These are phyloP conservation scores for Nowakowskiella sp. DNA, from an alignment of 192 early-diverging fungal genomes.

Conservation along the genomic window DNA sequence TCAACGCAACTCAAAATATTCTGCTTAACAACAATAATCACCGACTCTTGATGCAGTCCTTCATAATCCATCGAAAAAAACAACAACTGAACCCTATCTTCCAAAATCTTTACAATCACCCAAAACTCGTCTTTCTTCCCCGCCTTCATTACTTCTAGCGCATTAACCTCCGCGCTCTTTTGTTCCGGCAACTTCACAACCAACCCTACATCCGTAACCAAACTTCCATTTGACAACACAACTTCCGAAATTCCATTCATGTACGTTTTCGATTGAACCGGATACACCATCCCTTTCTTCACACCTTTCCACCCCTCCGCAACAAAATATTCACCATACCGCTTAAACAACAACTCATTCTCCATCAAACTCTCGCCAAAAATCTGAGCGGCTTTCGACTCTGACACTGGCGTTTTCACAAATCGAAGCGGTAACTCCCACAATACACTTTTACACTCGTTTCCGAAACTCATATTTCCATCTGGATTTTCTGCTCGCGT, in stretches of 20 bases:
- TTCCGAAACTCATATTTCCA: too few relatives aligned
- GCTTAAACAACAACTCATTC: too few relatives aligned
- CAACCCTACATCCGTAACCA: background rate
- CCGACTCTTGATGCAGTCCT: constrained; percentile 37
- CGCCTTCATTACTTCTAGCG: constrained; percentile 22
- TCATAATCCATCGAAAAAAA: constrained; percentile 61
- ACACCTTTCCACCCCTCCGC: constrained; percentile 6
- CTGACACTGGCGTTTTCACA: constrained; percentile 47
- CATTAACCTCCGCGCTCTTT: background rate
- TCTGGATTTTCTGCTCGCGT: constrained; percentile 50
- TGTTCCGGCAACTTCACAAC: background rate
- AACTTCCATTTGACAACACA: constrained; percentile 2
- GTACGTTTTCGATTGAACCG: constrained; percentile 3
- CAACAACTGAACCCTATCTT: constrained; percentile 46
- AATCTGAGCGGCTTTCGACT: too few relatives aligned
- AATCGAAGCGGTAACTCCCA: constrained; percentile 34
- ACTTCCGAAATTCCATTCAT: constrained; percentile 18
- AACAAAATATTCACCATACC: too few relatives aligned
- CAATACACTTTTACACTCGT: too few relatives aligned
- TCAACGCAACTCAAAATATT: constrained; percentile 52
- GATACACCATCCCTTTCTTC: constrained; percentile 19
- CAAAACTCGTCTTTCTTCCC: constrained; percentile 46
- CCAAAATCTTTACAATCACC: constrained; percentile 52
- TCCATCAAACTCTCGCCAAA: too few relatives aligned
- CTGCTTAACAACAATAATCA: constrained; percentile 43